Evolutionary conservation across 306 rosid species (phyloP).

Genomic region (Cyclanthera cordifolia): DNA sequence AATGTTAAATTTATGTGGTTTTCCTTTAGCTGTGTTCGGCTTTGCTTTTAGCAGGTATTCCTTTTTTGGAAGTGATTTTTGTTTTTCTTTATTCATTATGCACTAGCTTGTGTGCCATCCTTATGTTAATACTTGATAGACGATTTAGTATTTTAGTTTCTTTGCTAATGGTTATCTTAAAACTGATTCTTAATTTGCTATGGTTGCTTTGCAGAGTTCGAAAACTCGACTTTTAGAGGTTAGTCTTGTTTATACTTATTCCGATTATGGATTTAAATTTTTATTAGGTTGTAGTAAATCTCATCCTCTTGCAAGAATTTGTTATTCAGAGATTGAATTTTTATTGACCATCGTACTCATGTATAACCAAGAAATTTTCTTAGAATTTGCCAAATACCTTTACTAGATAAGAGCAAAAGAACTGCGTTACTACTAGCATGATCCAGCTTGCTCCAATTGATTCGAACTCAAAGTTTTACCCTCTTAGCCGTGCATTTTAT

Average conservation of each 20-base stretch:
- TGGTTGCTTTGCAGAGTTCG: conserved; percentile 8
- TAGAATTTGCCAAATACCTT: not conserved
- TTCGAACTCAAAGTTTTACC: not conserved
- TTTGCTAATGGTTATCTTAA: not conserved
- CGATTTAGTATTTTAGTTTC: not conserved
- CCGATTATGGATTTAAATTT: not conserved
- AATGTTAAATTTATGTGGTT: not conserved
- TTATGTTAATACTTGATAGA: not conserved
- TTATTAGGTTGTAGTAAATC: not conserved
- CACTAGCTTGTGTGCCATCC: not conserved
- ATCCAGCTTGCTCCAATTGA: not conserved
- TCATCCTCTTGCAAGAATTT: conserved; percentile 8
- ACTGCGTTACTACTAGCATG: not conserved
- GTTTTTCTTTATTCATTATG: not conserved
- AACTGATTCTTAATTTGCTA: not conserved
- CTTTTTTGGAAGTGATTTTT: not conserved
- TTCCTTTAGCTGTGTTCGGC: conserved; percentile 4
- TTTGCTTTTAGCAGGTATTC: not conserved
- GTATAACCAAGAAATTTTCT: not conserved
- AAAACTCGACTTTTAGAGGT: conserved; percentile 9
- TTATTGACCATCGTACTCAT: not conserved
- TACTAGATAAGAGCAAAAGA: not conserved
- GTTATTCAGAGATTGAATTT: not conserved
- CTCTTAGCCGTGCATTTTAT: not conserved
- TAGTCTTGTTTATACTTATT: not conserved